Evolutionary conservation across 352 stramenopile species (phyloP).

Genomic region (Blastocystis sp.): DNA sequence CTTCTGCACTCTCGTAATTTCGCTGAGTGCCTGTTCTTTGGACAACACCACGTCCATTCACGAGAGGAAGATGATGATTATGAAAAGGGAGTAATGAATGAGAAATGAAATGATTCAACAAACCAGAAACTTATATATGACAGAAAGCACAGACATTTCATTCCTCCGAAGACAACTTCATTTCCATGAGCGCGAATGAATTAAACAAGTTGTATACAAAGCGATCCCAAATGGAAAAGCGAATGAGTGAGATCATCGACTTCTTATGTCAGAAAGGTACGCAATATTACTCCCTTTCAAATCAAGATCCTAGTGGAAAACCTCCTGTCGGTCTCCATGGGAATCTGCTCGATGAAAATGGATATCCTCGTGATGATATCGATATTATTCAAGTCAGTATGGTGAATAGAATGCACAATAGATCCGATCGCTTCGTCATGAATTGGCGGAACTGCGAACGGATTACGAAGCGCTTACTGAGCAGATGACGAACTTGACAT

Average conservation of each 20-base stretch:
- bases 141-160: neutral
- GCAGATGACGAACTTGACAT: neutral
- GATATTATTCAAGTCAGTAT: neutral
- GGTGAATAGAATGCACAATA: neutral
- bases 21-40: neutral
- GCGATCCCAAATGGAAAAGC: slow-evolving; percentile 11
- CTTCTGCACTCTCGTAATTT: neutral
- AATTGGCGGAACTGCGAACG: slow-evolving; percentile 24
- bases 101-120: too few relatives aligned
- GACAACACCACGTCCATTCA: neutral
- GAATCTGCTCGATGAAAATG: slow-evolving; percentile 15
- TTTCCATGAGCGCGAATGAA: neutral
- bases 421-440: slow-evolving; percentile 25
- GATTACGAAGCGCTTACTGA: slow-evolving; percentile 30
- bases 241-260: slow-evolving; percentile 48
- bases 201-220: neutral
- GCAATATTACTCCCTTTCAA: neutral
- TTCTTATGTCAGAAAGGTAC: slow-evolving; percentile 2
- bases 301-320: slow-evolving; percentile 18
- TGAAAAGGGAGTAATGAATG: too few relatives aligned
- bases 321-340: neutral
- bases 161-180: neutral
- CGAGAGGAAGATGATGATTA: neutral
- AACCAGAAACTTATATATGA: neutral
- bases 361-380: slow-evolving; percentile 33